phyloP scores from a whole-genome alignment of 2,329 filamentous ascomycete species.

The Botrytis elliptica region DNA sequence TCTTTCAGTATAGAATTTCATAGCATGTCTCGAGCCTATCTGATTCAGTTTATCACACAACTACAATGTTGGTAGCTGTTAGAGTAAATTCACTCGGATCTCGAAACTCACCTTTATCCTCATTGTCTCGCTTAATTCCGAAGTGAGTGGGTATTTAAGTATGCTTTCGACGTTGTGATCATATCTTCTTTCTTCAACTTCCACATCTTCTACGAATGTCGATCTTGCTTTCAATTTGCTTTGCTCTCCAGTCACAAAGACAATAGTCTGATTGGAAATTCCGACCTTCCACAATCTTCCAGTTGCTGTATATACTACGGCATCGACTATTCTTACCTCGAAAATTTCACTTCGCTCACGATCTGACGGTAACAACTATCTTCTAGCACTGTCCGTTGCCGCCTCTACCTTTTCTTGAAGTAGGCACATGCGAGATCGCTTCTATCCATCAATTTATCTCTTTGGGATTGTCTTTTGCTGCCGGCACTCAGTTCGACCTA shows the following conservation, averaged over 20 bases:
- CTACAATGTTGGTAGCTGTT: background rate
- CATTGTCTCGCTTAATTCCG: background rate
- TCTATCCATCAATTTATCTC: background rate
- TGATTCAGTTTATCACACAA: background rate
- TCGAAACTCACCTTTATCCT: background rate
- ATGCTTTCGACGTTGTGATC: background rate
- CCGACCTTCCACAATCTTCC: background rate
- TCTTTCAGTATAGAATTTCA: background rate
- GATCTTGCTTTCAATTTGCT: constrained; percentile 2
- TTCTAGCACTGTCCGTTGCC: background rate
- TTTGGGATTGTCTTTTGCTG: background rate
- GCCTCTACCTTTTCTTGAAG: background rate
- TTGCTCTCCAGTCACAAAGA: background rate
- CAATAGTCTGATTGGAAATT: background rate
- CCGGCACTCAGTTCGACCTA: background rate
- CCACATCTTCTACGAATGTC: background rate
- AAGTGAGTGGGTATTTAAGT: background rate
- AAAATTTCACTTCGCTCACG: background rate
- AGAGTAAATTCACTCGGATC: background rate
- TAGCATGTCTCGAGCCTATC: background rate
- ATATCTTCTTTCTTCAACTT: background rate
- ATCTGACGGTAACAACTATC: background rate
- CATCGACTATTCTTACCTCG: background rate
- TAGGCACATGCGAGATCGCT: no score
- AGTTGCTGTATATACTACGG: background rate